These are phyloP conservation scores for Rhododendron molle DNA, from an alignment of 148 eudicot species.

Conservation along the genomic window DNA sequence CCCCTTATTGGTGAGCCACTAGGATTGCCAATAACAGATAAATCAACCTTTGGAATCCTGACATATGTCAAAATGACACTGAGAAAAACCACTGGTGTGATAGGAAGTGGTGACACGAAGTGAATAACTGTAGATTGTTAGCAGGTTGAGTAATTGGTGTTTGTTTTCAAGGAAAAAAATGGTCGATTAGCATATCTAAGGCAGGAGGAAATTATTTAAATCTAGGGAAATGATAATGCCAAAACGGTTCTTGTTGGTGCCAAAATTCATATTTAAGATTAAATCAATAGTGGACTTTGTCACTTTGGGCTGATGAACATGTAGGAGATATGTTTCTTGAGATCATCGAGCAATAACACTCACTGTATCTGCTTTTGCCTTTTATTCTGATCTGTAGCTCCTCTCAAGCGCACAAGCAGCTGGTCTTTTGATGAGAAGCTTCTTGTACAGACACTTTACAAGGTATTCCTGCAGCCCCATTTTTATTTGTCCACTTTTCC, in stretches of 20 bases:
- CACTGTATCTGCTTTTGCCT: not conserved
- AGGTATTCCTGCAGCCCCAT: constrained; percentile 34
- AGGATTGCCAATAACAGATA: not conserved
- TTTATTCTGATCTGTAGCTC: constrained; percentile 39
- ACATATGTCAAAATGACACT: not conserved
- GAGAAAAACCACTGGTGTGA: not conserved
- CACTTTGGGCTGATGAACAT: constrained; percentile 1
- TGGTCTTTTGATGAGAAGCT: constrained; percentile 90
- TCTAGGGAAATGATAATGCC: not conserved
- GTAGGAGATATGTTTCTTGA: not conserved
- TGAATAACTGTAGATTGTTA: not conserved
- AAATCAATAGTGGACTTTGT: not conserved
- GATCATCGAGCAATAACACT: not conserved
- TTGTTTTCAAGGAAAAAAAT: not conserved
- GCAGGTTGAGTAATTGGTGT: not conserved
- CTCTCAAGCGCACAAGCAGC: constrained; percentile 74
- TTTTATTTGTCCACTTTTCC: not conserved
- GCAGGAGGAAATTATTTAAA: not conserved
- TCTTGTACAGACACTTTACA: constrained; percentile 80
- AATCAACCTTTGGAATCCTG: not conserved
- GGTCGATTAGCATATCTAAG: not conserved
- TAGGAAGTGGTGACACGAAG: not conserved
- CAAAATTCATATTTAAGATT: not conserved
- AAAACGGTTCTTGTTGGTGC: too few relatives aligned
- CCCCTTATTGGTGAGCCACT: not conserved